Evolutionary conservation across 371 early-diverging fungal species (phyloP), one percentile per base, ranked within the genome.

Genomic region (Mycotypha africana): DNA sequence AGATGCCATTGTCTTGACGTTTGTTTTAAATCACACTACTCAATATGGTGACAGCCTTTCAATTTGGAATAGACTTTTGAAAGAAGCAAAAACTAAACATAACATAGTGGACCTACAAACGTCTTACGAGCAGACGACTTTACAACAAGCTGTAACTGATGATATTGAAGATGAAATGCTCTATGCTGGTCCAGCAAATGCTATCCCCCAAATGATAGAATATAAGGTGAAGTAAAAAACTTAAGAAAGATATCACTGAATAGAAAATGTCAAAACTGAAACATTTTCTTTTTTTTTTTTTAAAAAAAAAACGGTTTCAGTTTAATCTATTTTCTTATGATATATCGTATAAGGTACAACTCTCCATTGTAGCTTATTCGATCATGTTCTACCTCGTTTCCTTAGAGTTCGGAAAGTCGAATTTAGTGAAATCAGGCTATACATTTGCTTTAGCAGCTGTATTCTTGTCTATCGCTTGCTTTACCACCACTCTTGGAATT

Each of bases 341-440:
- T 21, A 38, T 62, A 14, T 40, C 62, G 2, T 45, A 44, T 4
- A 57, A 51, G 14, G 53, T 53, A 0, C 58, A 58, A 30, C 15
- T 58, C 12, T 53, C 53, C 0, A 45, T 58, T n/a, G 24, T 51
- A 19, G 49, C 46, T 1, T 57, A 65, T 24, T 20, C 47, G 6
- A n/a, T 51, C 4, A 42, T 76, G 11, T 84, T 84, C 47, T 61
- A 81, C 15, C 74, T 82, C 46, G 79, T 88, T 11, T 82, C 84
- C 0, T 54, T 79, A 12, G 76, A 79, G 2, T 67, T 85, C 28
- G 77, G 80, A 10, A 64, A 71, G 20, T 78, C 84, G 0, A 81
- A 82, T 56, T 60, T 84, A 7, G 84, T 88, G 28, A 88, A 81
- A 47, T 84, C 85, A 12, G 84, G 82, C 45, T 80, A 82, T 46